Conservation (phyloP, 306 rosid species). For the Chamaecrista fasciculata region DNA sequence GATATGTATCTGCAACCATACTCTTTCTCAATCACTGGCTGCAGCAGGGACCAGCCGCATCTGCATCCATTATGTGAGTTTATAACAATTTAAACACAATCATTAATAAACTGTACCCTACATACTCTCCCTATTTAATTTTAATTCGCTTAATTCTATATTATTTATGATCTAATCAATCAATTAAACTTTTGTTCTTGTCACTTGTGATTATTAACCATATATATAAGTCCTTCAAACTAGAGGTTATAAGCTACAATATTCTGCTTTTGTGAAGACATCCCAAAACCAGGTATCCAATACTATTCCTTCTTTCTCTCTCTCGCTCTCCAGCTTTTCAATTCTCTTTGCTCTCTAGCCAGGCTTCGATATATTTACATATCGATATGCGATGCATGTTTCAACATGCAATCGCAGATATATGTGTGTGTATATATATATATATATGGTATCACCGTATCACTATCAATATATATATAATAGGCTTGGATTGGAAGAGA, state of each 20-base stretch:
- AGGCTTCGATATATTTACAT: slow-evolving; percentile 10
- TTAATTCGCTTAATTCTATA: neutral
- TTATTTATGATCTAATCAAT: no score
- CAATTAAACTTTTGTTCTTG: no score
- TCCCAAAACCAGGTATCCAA: slow-evolving; percentile 24
- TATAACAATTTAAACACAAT: slow-evolving; percentile 38
- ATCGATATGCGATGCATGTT: no score
- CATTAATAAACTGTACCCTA: no score
- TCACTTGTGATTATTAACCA: no score
- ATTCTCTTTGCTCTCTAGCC: neutral
- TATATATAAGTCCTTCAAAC: slow-evolving; percentile 4
- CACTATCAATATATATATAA: no score
- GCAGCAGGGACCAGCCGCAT: slow-evolving; percentile 46
- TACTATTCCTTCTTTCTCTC: neutral
- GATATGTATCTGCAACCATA: slow-evolving; percentile 55
- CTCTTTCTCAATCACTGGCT: no score
- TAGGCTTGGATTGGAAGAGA: no score
- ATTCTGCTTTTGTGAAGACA: slow-evolving; percentile 7
- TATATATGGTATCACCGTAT: no score
- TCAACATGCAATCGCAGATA: no score
- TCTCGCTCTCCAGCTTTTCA: neutral
- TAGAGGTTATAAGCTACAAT: slow-evolving; percentile 2
- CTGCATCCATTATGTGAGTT: slow-evolving; percentile 51
- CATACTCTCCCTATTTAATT: no score
- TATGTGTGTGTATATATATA: no score